Conservation (phyloP, 768 basidiomycete genomes). For the Galerina sulciceps region DNA sequence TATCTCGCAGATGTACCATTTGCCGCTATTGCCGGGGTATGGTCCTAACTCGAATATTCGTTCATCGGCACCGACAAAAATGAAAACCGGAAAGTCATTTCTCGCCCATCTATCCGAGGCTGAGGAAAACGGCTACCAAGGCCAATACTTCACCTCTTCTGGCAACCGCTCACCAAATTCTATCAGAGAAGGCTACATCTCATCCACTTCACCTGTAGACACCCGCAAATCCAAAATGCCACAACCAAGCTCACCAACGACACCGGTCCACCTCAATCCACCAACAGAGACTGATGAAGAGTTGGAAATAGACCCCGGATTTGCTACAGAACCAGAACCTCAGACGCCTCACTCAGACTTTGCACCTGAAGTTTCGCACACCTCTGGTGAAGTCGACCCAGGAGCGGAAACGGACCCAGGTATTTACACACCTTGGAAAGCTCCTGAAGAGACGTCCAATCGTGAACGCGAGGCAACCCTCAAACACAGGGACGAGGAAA, state of each 20-base stretch:
- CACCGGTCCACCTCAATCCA: slow-evolving; percentile 2
- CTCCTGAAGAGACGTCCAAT: not conserved
- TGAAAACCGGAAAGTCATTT: slow-evolving; percentile 56
- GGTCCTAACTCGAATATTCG: slow-evolving; percentile 83
- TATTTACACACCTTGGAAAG: slow-evolving; percentile 21
- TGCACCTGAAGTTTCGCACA: not conserved
- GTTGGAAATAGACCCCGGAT: slow-evolving; percentile 20
- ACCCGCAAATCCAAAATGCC: slow-evolving; percentile 27
- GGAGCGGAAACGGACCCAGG: slow-evolving; percentile 36
- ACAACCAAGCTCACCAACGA: not conserved
- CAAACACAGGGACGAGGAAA: slow-evolving; percentile 43
- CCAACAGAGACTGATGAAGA: slow-evolving; percentile 22
- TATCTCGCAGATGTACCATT: slow-evolving; percentile 76
- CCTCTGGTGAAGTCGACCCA: slow-evolving; percentile 18
- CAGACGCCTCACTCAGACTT: slow-evolving; percentile 17
- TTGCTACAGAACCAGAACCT: slow-evolving; percentile 13
- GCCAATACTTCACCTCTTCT: slow-evolving; percentile 70
- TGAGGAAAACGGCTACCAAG: slow-evolving; percentile 90
- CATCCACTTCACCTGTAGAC: slow-evolving; percentile 47
- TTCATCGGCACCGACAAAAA: slow-evolving; percentile 69
- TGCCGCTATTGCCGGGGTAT: slow-evolving; percentile 91
- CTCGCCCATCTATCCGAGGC: slow-evolving; percentile 78
- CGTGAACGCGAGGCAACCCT: slow-evolving; percentile 17
- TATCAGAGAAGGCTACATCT: slow-evolving; percentile 67
- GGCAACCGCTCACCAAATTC: slow-evolving; percentile 34